Conservation (phyloP, 805 yeast species). For the Cyberlindnera misumaiensis region DNA sequence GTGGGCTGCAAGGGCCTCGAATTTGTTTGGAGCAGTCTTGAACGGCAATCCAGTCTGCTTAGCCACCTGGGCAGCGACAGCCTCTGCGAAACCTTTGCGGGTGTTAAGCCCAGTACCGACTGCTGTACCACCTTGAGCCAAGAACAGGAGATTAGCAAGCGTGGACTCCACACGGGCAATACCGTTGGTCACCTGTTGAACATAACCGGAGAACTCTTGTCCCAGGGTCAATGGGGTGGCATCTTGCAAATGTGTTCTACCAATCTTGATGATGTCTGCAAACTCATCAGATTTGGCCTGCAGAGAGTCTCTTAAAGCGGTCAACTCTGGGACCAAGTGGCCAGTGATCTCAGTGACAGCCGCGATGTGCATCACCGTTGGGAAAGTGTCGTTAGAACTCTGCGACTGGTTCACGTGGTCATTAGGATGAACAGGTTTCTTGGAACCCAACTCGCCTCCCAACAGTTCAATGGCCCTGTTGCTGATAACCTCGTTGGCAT, state of each 20-base stretch:
- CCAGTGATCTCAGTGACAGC: conserved; percentile 84
- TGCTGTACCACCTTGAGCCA: conserved; percentile 99
- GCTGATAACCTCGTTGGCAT: conserved; percentile 97
- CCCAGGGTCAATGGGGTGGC: conserved; percentile 98
- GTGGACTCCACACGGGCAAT: conserved; percentile 75
- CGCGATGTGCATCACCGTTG: conserved; percentile 99
- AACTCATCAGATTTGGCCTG: conserved; percentile 77
- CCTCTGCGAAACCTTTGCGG: conserved; percentile 78
- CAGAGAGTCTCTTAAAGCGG: conserved; percentile 71
- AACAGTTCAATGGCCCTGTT: conserved; percentile 95
- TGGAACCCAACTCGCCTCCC: conserved; percentile 90
- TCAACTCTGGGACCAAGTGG: conserved; percentile 74
- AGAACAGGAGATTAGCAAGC: conserved; percentile 66
- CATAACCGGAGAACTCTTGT: conserved; percentile 97
- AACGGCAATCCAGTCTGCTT: conserved; percentile 83
- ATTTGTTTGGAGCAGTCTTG: conserved; percentile 95
- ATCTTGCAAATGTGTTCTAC: conserved; percentile 98
- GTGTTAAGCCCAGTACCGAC: conserved; percentile 99
- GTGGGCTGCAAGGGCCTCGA: conserved; percentile 98
- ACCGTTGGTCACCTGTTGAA: conserved; percentile 87
- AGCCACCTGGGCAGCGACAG: conserved; percentile 81
- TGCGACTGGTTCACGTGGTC: conserved; percentile 98
- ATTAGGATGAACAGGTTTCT: conserved; percentile 94
- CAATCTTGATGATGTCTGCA: conserved; percentile 87
- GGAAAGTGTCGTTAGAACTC: conserved; percentile 98